Evolutionary conservation across 2,329 filamentous ascomycete genomes (phyloP).

Genomic region (Hirsutella thompsonii): DNA sequence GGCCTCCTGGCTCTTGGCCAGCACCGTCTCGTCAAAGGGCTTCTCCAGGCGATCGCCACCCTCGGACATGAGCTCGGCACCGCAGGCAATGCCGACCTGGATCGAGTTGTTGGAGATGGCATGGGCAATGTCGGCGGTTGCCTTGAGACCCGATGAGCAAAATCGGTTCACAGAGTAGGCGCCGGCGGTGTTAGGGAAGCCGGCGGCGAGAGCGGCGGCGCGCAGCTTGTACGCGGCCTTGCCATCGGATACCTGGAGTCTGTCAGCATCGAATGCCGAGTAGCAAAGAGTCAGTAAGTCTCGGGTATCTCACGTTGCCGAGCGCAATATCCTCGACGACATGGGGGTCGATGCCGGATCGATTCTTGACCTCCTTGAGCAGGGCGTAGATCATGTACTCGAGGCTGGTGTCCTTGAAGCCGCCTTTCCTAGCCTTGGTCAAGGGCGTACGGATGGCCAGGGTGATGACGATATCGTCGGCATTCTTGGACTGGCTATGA

Average conservation of each 20-base stretch:
- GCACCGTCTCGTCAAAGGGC: constrained; percentile 67
- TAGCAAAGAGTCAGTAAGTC: background rate
- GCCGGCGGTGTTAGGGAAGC: constrained; percentile 80
- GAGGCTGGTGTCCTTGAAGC: constrained; percentile 85
- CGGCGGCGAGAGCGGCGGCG: constrained; percentile 77
- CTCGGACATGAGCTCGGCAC: constrained; percentile 77
- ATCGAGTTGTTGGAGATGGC: constrained; percentile 72
- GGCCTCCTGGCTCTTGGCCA: constrained; percentile 60
- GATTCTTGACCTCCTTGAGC: constrained; percentile 60
- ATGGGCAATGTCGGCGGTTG: constrained; percentile 87
- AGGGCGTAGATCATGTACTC: constrained; percentile 79
- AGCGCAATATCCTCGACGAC: constrained; percentile 83
- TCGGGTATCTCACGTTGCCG: constrained; percentile 59
- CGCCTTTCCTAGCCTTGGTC: constrained; percentile 78
- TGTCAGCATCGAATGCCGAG: background rate
- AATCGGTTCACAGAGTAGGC: constrained; percentile 85
- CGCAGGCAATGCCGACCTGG: constrained; percentile 75
- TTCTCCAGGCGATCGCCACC: constrained; percentile 57
- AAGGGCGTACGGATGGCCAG: constrained; percentile 82
- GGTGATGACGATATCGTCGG: constrained; percentile 94
- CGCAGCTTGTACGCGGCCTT: constrained; percentile 88
- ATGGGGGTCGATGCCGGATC: constrained; percentile 64
- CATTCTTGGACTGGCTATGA: constrained; percentile 82
- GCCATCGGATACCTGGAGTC: constrained; percentile 57
- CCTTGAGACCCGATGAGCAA: constrained; percentile 93